Evolutionary conservation across 441 rosid species (phyloP), one percentile per base, ranked within the genome.

Genomic region (Erodium moschatum): DNA sequence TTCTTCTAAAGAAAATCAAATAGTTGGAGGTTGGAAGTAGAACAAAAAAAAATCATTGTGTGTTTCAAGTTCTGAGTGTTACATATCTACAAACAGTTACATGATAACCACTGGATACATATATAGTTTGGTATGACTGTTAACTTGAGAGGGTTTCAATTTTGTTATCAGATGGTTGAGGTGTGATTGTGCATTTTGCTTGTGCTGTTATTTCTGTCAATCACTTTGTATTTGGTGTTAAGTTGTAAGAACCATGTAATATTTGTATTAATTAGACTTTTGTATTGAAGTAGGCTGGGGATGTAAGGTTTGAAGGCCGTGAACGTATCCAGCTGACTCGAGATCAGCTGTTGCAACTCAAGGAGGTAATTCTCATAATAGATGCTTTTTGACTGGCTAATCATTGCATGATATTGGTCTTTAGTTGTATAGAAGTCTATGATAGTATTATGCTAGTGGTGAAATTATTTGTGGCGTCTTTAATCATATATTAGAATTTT

Each of bases 291-390:
- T 73, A 91, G 98, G 76, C 82, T 79, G 95, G 96, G 64, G 92
- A 87, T 74, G 72, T 79, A 0, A 80, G 86, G 66, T 84, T 87
- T 75, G 94, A 89, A 67, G 92, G 76, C 38, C 85, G 60, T 67
- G 97, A 91, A 64, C 72, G 82, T 64, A 76, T 94, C 75, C 80
- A 68, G 35, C 89, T 83, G 79, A 76, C 87, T 15, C 75, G 86
- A 69, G 91, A 93, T 16, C 93, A 88, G 76, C 81, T 93, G 61
- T 77, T 91, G 74, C 86, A 88, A 77, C 84, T 88, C n/a, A 80
- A 76, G 70, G 95, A 85, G 90, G 96, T 90, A 72, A 70, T 67
- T 8, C 3, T 44, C 63, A 5, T 20, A 52, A 54, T 6, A 67
- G 6, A 12, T 54, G 61, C 46, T 31, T 15, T 48, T 48, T 29